These are phyloP conservation scores for Prunus mongolica DNA, from an alignment of 306 rosid genomes.

Conservation along the genomic window DNA sequence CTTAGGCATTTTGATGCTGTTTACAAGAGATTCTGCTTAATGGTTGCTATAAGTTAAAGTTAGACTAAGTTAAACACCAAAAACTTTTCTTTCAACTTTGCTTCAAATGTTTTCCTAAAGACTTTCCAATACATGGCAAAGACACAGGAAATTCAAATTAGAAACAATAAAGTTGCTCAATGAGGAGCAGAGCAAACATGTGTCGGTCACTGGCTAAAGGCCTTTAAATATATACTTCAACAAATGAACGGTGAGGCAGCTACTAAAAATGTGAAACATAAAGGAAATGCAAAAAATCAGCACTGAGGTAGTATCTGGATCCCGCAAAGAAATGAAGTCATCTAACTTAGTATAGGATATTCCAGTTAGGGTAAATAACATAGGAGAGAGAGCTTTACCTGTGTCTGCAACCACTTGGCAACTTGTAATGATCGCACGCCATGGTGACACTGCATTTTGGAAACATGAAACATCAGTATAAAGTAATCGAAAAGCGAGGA, in stretches of 20 bases:
- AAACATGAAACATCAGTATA: slow-evolving; percentile 16
- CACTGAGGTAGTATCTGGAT: background rate
- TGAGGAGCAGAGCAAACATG: too few species aligned
- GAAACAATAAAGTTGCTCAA: background rate
- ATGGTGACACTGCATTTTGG: slow-evolving; percentile 86
- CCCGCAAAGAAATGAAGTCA: background rate
- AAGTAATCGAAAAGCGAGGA: background rate
- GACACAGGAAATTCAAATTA: background rate
- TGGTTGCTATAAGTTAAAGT: too few species aligned
- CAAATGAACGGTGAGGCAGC: background rate
- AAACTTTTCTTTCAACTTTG: too few species aligned
- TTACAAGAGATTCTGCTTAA: too few species aligned
- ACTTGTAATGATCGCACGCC: slow-evolving; percentile 86
- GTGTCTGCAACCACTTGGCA: slow-evolving; percentile 81
- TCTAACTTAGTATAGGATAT: background rate
- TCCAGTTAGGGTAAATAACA: background rate
- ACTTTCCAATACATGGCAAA: background rate
- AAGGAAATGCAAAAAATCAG: background rate
- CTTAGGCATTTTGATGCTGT: too few species aligned
- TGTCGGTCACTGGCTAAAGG: too few species aligned
- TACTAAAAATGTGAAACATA: background rate
- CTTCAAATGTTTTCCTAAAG: too few species aligned
- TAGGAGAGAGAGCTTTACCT: slow-evolving; percentile 43
- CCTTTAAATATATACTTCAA: background rate
- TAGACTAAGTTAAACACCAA: too few species aligned